Evolutionary conservation across 2,329 filamentous ascomycete genomes (phyloP).

Genomic region (Thelonectria blattea): DNA sequence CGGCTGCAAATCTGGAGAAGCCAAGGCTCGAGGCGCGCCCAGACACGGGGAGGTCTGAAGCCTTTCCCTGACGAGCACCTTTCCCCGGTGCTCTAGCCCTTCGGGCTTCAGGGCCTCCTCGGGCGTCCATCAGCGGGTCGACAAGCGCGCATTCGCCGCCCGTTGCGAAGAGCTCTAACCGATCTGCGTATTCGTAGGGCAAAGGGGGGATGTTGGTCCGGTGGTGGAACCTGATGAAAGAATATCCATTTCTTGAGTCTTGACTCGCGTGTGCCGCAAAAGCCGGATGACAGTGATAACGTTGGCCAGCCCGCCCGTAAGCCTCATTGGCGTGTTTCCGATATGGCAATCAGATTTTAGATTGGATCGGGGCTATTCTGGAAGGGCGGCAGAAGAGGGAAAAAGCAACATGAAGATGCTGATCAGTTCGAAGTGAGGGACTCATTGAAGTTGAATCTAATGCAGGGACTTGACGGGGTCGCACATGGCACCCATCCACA

Average conservation of each 20-base stretch:
- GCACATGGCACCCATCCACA: neutral
- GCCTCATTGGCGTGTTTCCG: neutral
- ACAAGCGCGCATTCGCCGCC: neutral
- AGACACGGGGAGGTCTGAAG: neutral
- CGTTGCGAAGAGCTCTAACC: neutral
- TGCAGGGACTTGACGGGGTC: constrained; percentile 1
- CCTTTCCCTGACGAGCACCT: neutral
- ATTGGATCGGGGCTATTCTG: neutral
- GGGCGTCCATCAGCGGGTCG: neutral
- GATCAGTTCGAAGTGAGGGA: neutral
- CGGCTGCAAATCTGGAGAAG: neutral
- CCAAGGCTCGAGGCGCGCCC: neutral
- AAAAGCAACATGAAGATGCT: neutral
- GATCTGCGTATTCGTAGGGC: too few species aligned
- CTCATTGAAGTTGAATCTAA: constrained; percentile 2
- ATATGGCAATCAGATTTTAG: neutral
- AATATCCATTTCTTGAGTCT: neutral
- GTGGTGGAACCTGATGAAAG: neutral
- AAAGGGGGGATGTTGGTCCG: neutral
- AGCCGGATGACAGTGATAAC: neutral
- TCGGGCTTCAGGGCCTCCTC: neutral
- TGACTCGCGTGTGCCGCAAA: neutral
- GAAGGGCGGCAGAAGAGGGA: constrained; percentile 1
- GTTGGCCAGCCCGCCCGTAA: neutral
- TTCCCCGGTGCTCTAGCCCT: too few species aligned